A percentile compares a stretch with the other conserved stretches of the same genome.
phyloP scores from a whole-genome alignment of 257 asterid species.

The Penstemon newberryi region DNA sequence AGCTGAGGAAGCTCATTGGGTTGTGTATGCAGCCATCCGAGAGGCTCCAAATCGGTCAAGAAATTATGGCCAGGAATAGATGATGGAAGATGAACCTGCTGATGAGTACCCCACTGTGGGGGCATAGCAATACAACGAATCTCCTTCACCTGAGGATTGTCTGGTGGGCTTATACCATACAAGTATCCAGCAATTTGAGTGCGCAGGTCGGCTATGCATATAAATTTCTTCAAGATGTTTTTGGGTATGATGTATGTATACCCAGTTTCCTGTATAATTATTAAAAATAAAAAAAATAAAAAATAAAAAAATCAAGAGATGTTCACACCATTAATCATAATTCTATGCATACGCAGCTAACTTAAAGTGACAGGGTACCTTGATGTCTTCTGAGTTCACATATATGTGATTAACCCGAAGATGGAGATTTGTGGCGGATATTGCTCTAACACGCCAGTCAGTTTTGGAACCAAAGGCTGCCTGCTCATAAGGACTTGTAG shows the following conservation, averaged over 20 bases:
- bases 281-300: not conserved
- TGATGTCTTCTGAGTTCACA: constrained; percentile 96
- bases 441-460: constrained; percentile 99
- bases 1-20: constrained; percentile 98
- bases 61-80: constrained; percentile 93
- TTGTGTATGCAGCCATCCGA: constrained; percentile 99
- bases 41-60: constrained; percentile 86
- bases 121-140: constrained; percentile 96
- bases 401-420: constrained; percentile 96
- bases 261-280: constrained; percentile 85
- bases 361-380: constrained; percentile 46
- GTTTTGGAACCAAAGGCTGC: constrained; percentile 85
- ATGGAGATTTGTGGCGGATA: constrained; percentile 95
- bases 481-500: constrained; percentile 96
- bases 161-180: constrained; percentile 96
- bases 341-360: not conserved
- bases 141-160: constrained; percentile 98
- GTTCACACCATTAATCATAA: not conserved
- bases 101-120: constrained; percentile 99
- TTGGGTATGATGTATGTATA: constrained; percentile 97
- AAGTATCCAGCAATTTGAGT: constrained; percentile 94
- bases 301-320: not conserved
- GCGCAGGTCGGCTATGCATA: constrained; percentile 93
- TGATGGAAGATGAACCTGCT: constrained; percentile 90
- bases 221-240: constrained; percentile 92